A percentile compares a stretch with the other conserved stretches of the same genome.
phyloP scores from a whole-genome alignment of 208 protist species.

The Vickermania spadyakhi region DNA sequence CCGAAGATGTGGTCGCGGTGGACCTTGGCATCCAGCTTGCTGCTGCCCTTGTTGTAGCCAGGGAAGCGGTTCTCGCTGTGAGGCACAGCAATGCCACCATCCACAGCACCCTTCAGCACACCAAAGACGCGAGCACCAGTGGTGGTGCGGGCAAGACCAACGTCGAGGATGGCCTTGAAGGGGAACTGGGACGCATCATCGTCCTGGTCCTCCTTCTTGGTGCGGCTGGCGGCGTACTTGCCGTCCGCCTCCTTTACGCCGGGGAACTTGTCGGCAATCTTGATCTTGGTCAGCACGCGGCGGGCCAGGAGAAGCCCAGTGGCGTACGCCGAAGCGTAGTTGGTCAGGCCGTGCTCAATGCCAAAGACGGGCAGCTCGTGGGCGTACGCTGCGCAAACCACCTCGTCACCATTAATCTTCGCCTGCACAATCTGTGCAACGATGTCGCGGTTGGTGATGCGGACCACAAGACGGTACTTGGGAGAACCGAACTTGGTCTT shows the following conservation, averaged over 20 bases:
- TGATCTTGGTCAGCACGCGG: slow-evolving; percentile 93
- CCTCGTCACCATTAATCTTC: slow-evolving; percentile 94
- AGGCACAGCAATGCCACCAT: slow-evolving; percentile 97
- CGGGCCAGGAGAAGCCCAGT: slow-evolving; percentile 97
- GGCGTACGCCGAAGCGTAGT: slow-evolving; percentile 97
- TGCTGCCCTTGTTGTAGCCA: slow-evolving; percentile 90
- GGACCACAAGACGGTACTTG: slow-evolving; percentile 98
- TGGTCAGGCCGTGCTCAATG: slow-evolving; percentile 95
- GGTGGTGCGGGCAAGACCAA: slow-evolving; percentile 95
- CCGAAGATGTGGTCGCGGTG: slow-evolving; percentile 96
- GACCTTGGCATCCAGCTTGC: slow-evolving; percentile 86
- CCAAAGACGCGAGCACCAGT: slow-evolving; percentile 94
- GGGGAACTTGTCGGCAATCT: slow-evolving; percentile 91
- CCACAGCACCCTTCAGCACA: slow-evolving; percentile 94
- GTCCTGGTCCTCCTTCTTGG: slow-evolving; percentile 70
- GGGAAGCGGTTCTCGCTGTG: slow-evolving; percentile 95
- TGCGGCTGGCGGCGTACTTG: slow-evolving; percentile 62
- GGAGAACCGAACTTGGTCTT: slow-evolving; percentile 99
- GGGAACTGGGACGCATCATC: slow-evolving; percentile 87
- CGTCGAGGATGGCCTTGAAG: slow-evolving; percentile 97
- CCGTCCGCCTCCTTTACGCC: slow-evolving; percentile 90
- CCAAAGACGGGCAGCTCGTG: slow-evolving; percentile 97
- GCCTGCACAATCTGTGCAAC: slow-evolving; percentile 96
- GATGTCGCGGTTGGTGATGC: slow-evolving; percentile 96
- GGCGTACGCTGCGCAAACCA: slow-evolving; percentile 93